phyloP scores from a whole-genome alignment of 2,329 filamentous ascomycete genomes.

The Cladobotryum protrusum region DNA sequence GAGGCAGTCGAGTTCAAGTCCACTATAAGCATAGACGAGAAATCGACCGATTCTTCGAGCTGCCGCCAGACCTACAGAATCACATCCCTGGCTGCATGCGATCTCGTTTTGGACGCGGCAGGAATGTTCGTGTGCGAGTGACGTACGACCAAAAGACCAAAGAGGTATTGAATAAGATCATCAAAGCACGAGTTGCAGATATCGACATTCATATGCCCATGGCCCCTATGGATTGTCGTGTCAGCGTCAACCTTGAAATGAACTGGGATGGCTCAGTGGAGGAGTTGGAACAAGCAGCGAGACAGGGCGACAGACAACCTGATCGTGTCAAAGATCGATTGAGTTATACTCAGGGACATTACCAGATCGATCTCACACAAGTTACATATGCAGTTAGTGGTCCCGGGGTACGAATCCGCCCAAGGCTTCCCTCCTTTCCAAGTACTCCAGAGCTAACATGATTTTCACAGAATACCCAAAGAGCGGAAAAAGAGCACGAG shows the following conservation, averaged over 20 bases:
- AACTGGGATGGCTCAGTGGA: constrained; percentile 65
- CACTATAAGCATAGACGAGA: constrained; percentile 79
- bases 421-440: neutral
- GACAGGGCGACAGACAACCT: constrained; percentile 35
- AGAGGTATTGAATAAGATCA: constrained; percentile 70
- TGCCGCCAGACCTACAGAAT: constrained; percentile 53
- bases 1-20: constrained; percentile 52
- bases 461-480: constrained; percentile 30
- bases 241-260: constrained; percentile 94
- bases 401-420: constrained; percentile 31
- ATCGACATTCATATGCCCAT: constrained; percentile 79
- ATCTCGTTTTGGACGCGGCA: constrained; percentile 49
- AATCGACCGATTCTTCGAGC: constrained; percentile 75
- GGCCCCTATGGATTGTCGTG: constrained; percentile 77
- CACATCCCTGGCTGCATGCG: constrained; percentile 60
- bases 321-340: constrained; percentile 84
- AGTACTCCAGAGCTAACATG: constrained; percentile 5
- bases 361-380: constrained; percentile 89
- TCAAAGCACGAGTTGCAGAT: constrained; percentile 85
- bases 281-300: constrained; percentile 41
- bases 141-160: constrained; percentile 69
- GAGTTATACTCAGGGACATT: constrained; percentile 81
- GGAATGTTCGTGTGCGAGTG: constrained; percentile 47
- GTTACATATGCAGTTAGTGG: constrained; percentile 52
- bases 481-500: constrained; percentile 64